These are phyloP conservation scores for Prunus mira DNA, from an alignment of 306 rosid genomes.

Conservation along the genomic window DNA sequence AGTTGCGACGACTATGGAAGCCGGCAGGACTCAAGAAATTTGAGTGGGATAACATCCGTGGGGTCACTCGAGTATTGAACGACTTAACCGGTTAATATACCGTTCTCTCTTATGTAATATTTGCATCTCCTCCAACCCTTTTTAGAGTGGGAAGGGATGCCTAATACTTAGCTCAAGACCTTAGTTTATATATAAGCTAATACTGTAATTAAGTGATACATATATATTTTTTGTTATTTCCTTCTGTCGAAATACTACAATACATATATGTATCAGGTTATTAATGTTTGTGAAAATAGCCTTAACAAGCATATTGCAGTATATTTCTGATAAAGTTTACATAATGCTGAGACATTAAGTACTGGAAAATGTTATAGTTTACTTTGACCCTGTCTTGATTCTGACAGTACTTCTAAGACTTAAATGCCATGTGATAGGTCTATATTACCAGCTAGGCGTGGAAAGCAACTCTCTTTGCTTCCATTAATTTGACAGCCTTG, in stretches of 20 bases:
- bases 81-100: slow-evolving; percentile 36
- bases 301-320: slow-evolving; percentile 15
- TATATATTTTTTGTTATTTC: slow-evolving; percentile 29
- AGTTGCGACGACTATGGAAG: slow-evolving; percentile 63
- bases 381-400: too few species aligned
- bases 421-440: slow-evolving; percentile 47
- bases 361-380: too few species aligned
- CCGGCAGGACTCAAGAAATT: slow-evolving; percentile 76
- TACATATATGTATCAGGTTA: slow-evolving; percentile 54
- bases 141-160: slow-evolving; percentile 39
- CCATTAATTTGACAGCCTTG: slow-evolving; percentile 17
- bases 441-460: slow-evolving; percentile 18
- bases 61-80: slow-evolving; percentile 82
- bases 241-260: slow-evolving; percentile 38
- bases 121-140: slow-evolving; percentile 37
- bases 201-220: slow-evolving; percentile 64
- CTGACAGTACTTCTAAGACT: slow-evolving; percentile 12
- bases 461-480: slow-evolving; percentile 25
- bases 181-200: slow-evolving; percentile 53
- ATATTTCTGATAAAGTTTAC: neutral
- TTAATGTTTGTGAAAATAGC: slow-evolving; percentile 44
- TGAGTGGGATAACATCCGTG: slow-evolving; percentile 69
- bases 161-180: slow-evolving; percentile 43
- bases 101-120: slow-evolving; percentile 50
- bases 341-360: too few species aligned